A percentile compares a stretch with the other conserved stretches of the same genome.
Conservation (phyloP, 371 early-diverging fungal species). For the Mycotypha africana region DNA sequence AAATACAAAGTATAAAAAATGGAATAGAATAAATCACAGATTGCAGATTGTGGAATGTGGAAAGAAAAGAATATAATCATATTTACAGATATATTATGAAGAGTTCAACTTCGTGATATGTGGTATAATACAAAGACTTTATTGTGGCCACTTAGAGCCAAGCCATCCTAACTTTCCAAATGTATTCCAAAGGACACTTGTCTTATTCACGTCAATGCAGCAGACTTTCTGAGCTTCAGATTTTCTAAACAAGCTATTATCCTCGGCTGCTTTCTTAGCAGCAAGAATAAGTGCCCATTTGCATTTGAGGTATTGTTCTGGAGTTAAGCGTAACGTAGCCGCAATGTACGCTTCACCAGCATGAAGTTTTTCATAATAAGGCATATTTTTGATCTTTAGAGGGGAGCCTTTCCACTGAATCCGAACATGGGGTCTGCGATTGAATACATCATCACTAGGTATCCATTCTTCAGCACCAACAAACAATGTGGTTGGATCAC, state of each 20-base stretch:
- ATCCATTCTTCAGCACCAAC: conserved; percentile 19
- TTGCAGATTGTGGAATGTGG: conserved; percentile 9
- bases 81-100: too few relatives aligned
- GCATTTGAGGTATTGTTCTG: conserved; percentile 61
- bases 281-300: conserved; percentile 36
- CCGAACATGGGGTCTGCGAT: conserved; percentile 16
- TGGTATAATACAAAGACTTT: too few relatives aligned
- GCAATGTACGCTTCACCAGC: conserved; percentile 58
- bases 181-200: conserved; percentile 34
- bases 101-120: too few relatives aligned
- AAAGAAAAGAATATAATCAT: too few relatives aligned
- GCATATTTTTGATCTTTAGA: conserved; percentile 39
- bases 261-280: conserved; percentile 24
- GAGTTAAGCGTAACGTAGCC: conserved; percentile 62
- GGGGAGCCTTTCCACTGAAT: conserved; percentile 39
- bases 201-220: conserved; percentile 44
- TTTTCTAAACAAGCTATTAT: conserved; percentile 29
- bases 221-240: conserved; percentile 46
- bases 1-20: too few relatives aligned
- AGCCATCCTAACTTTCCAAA: conserved; percentile 40
- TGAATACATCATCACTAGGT: conserved; percentile 17
- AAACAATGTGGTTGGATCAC: conserved; percentile 8
- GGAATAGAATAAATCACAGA: too few relatives aligned
- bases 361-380: conserved; percentile 48
- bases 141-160: conserved; percentile 24